These are phyloP conservation scores for Pleurotus sapidus DNA, from an alignment of 768 basidiomycete genomes.

Conservation along the genomic window DNA sequence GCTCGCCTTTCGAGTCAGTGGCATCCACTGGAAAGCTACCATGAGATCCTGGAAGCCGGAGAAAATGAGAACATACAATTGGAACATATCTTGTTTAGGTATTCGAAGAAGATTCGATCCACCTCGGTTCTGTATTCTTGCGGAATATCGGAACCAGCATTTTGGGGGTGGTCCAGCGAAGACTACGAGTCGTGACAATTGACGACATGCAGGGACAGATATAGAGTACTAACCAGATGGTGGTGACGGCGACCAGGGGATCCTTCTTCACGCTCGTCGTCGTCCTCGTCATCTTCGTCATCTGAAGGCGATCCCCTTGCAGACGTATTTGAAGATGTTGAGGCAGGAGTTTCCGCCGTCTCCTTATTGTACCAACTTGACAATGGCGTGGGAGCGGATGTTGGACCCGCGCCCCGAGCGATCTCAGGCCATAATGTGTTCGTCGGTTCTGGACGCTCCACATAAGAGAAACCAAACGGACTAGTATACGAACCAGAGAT, in stretches of 20 bases:
- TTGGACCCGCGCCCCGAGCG: constrained; percentile 1
- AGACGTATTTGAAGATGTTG: constrained; percentile 6
- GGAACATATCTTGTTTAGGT: constrained; percentile 84
- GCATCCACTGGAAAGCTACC: constrained; percentile 67
- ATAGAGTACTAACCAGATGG: constrained; percentile 9
- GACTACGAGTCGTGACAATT: constrained; percentile 3
- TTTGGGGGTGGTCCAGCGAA: constrained; percentile 9
- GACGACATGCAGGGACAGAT: background rate
- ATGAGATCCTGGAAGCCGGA: constrained; percentile 1
- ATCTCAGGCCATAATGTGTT: constrained; percentile 2
- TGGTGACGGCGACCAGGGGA: constrained; percentile 14
- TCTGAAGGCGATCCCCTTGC: constrained; percentile 36
- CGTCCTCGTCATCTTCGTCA: constrained; percentile 48
- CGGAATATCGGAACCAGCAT: constrained; percentile 54
- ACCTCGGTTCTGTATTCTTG: constrained; percentile 80
- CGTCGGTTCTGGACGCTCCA: constrained; percentile 23
- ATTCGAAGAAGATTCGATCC: constrained; percentile 89
- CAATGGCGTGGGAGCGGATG: constrained; percentile 6
- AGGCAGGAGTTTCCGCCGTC: constrained; percentile 8
- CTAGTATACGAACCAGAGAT: constrained; percentile 43
- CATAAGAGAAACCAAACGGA: constrained; percentile 34
- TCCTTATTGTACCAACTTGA: constrained; percentile 2
- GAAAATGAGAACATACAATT: constrained; percentile 60
- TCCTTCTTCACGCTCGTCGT: constrained; percentile 40
- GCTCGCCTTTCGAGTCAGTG: constrained; percentile 91